Base-by-base conservation (phyloP, 1,284 basidiomycete genomes). In the Blastosporella zonata region DNA sequence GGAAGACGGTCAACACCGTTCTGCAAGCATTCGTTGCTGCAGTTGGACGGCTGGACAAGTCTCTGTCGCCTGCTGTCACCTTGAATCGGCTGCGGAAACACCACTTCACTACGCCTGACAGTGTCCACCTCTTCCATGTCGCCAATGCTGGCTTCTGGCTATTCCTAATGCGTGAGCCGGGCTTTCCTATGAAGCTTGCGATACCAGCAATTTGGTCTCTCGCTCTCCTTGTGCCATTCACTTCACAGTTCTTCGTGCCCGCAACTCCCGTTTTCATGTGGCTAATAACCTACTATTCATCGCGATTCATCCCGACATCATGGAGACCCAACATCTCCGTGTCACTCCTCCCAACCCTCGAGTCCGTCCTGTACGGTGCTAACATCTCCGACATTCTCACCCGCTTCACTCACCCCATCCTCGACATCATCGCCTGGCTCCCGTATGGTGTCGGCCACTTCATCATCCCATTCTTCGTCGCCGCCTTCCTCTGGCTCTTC, bases 331-430 rank as follows among this genome's bases (percentile, higher is more conserved):
- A 76, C 17, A 92, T 97, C 46, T 95, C 91, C 59, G 95, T 99
- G 48, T 87, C 90, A 8, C 79, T 98, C 21, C 82, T 98, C 2
- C 96, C 96, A 0, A 96, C 95, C 0, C 81, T 98, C 47, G 96
- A 99, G 67, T 87, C 89, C 7, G 92, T 97, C 25, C 77, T 97
- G 23, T 98, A 97, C 66, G 96, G 96, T 8, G 95, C 93, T 43
- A 98, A 97, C 71, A 95, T 98, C 54, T 94, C 91, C 28, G 94
- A 97, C 68, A 88, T 98, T 62, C 84, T 98, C 54, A 98, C 95
- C 2, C 81, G 93, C 15, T 93, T 86, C 68, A 97, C 95, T 2
- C 90, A 97, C 62, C 91, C 94, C 2, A 59, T 93, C 20, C 81
- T 99, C 44, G 96, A 99, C 65, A 79, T 99, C 53, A 63, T 97